These are phyloP conservation scores for Colletotrichum truncatum DNA, from an alignment of 2,329 filamentous ascomycete genomes.

Conservation along the genomic window DNA sequence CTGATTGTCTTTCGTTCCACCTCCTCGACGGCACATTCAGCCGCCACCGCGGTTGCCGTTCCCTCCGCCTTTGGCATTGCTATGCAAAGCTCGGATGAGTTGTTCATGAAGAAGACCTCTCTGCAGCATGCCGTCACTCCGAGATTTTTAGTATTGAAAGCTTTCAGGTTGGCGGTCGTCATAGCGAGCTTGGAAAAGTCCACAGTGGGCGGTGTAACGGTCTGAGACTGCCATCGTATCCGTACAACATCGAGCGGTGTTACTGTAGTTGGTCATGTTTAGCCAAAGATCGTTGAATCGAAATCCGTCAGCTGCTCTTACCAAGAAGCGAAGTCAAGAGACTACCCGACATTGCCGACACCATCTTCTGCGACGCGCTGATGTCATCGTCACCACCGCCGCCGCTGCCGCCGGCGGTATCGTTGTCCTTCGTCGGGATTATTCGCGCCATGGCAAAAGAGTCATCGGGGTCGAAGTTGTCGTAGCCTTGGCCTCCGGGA, in stretches of 20 bases:
- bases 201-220: constrained; percentile 58
- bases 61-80: constrained; percentile 67
- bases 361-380: constrained; percentile 89
- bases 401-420: constrained; percentile 17
- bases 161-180: constrained; percentile 67
- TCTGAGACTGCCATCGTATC: constrained; percentile 90
- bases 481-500: constrained; percentile 36
- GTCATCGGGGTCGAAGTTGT: constrained; percentile 39
- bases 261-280: constrained; percentile 61
- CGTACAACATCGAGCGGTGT: constrained; percentile 97
- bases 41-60: constrained; percentile 55
- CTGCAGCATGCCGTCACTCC: constrained; percentile 95
- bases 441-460: constrained; percentile 41
- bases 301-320: constrained; percentile 51
- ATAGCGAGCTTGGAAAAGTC: constrained; percentile 66
- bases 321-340: constrained; percentile 88
- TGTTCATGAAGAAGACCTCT: constrained; percentile 96
- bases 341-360: constrained; percentile 91
- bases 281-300: constrained; percentile 4
- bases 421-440: constrained; percentile 33
- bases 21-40: constrained; percentile 88
- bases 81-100: constrained; percentile 82
- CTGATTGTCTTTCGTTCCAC: constrained; percentile 84
- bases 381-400: constrained; percentile 65
- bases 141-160: constrained; percentile 80